These are phyloP conservation scores for Bombardia bombarda DNA, from an alignment of 495 filamentous ascomycete genomes.

Conservation along the genomic window DNA sequence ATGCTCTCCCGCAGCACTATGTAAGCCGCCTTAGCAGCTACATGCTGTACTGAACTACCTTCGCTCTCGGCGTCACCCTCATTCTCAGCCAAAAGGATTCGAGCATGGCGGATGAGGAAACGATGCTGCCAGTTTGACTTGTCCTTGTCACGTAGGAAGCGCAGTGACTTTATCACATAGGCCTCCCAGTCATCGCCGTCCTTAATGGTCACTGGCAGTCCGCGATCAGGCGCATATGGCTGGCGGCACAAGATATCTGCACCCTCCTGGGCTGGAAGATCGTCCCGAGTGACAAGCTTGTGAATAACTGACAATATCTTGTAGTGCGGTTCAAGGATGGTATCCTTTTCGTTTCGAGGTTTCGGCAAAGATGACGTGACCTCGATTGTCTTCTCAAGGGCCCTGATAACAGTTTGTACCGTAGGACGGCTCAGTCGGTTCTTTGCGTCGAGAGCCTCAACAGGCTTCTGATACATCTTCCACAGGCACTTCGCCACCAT, in stretches of 20 bases:
- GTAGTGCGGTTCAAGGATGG: slow-evolving; percentile 91
- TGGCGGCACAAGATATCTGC: slow-evolving; percentile 38
- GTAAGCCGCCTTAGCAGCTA: slow-evolving; percentile 57
- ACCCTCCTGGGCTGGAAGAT: slow-evolving; percentile 33
- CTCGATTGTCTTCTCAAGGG: slow-evolving; percentile 62
- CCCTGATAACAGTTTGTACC: slow-evolving; percentile 54
- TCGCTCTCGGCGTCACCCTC: slow-evolving; percentile 15
- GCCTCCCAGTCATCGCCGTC: slow-evolving; percentile 62
- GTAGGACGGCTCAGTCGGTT: slow-evolving; percentile 32
- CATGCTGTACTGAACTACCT: too few relatives aligned
- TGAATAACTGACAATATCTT: slow-evolving; percentile 83
- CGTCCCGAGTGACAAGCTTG: slow-evolving; percentile 59
- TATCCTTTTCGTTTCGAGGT: slow-evolving; percentile 70
- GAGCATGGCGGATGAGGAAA: slow-evolving; percentile 71
- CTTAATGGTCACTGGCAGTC: slow-evolving; percentile 26
- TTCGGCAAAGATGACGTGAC: slow-evolving; percentile 56
- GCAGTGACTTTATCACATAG: slow-evolving; percentile 66
- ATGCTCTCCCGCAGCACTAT: slow-evolving; percentile 75
- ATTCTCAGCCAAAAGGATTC: slow-evolving; percentile 56
- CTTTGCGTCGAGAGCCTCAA: slow-evolving; percentile 42
- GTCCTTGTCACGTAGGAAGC: slow-evolving; percentile 71
- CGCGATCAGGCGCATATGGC: slow-evolving; percentile 31
- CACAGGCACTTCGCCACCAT: slow-evolving; percentile 91
- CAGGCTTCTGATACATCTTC: slow-evolving; percentile 74
- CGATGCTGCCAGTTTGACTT: slow-evolving; percentile 97